Evolutionary conservation across 2,329 filamentous ascomycete genomes (phyloP).

Genomic region (Cercospora citrullina): DNA sequence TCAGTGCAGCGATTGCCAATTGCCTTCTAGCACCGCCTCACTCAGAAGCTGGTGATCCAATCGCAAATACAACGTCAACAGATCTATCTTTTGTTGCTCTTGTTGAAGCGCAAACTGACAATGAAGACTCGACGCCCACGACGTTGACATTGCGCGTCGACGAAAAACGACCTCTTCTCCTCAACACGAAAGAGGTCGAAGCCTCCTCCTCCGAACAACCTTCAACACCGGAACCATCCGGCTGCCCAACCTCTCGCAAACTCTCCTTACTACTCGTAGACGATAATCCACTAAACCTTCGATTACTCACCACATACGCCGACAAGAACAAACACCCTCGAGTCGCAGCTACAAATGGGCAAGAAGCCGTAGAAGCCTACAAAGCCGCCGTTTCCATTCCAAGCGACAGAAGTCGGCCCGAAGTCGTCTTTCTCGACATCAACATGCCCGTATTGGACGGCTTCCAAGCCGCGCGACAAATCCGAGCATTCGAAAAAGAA

Average conservation of each 20-base stretch:
- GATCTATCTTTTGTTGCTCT: background rate
- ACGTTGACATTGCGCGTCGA: background rate
- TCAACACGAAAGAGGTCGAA: conserved; percentile 3
- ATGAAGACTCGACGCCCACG: background rate
- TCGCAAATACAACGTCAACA: background rate
- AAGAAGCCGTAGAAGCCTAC: conserved; percentile 45
- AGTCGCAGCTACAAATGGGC: conserved; percentile 48
- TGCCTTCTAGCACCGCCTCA: conserved; percentile 2
- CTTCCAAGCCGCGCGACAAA: conserved; percentile 32
- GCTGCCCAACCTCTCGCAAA: background rate
- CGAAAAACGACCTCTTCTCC: background rate
- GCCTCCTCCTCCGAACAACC: conserved; percentile 3
- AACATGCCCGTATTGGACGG: conserved; percentile 32
- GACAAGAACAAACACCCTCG: conserved; percentile 39
- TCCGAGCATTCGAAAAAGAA: conserved; percentile 28
- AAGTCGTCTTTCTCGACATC: conserved; percentile 43
- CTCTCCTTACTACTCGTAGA: conserved; percentile 34
- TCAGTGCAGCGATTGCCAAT: conserved; percentile 6
- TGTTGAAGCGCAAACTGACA: background rate
- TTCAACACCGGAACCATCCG: background rate
- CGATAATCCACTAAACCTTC: conserved; percentile 37
- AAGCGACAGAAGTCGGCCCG: background rate
- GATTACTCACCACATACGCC: conserved; percentile 26
- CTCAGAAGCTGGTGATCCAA: background rate
- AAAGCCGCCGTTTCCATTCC: background rate